These are phyloP conservation scores for Colletotrichum eleusines DNA, from an alignment of 2,329 filamentous ascomycete species.

Conservation along the genomic window DNA sequence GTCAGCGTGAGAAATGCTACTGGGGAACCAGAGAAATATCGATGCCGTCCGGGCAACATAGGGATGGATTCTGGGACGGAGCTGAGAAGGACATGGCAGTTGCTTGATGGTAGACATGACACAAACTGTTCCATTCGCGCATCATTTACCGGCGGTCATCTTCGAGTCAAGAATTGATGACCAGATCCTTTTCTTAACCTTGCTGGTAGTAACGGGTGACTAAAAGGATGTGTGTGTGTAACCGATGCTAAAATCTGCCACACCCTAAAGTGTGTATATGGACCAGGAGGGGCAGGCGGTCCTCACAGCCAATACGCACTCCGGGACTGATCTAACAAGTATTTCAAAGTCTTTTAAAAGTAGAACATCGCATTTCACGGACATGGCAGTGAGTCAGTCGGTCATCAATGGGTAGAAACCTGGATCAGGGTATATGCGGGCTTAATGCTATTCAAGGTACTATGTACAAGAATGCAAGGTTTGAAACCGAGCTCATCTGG, in stretches of 20 bases:
- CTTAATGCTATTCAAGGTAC: conserved; percentile 39
- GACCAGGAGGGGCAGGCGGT: no score
- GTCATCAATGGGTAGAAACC: background rate
- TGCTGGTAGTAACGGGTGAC: background rate
- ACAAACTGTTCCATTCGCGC: background rate
- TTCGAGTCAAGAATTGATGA: background rate
- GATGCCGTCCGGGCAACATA: no score
- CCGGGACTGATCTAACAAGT: accelerated
- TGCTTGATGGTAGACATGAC: background rate
- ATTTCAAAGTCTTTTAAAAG: background rate
- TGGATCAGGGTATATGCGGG: conserved; percentile 36
- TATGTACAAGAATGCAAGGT: conserved; percentile 39
- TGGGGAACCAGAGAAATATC: background rate
- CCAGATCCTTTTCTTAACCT: background rate
- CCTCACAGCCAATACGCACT: no score
- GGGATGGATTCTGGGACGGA: background rate
- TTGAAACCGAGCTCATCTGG: conserved; percentile 2
- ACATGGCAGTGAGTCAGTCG: no score
- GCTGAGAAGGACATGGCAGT: background rate
- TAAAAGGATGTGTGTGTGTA: background rate
- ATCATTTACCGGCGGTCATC: background rate
- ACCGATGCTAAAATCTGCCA: no score
- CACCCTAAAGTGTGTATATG: no score
- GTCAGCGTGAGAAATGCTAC: background rate
- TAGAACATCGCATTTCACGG: no score